These are phyloP conservation scores for Cyclotella sp. DNA, from an alignment of 108 stramenopile genomes.

Conservation along the genomic window DNA sequence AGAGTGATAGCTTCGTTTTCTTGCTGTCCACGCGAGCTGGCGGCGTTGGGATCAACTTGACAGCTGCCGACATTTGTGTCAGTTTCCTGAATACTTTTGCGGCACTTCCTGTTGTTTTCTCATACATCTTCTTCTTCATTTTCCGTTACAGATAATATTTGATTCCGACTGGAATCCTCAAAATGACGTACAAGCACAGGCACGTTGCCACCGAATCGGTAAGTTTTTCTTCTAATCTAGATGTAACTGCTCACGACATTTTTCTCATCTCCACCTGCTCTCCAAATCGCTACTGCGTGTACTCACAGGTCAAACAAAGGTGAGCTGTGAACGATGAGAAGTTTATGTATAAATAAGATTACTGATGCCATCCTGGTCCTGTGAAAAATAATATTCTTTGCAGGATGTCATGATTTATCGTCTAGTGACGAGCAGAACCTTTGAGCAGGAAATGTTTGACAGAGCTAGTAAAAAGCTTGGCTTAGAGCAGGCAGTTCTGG, in stretches of 20 bases:
- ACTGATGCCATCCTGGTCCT: background rate
- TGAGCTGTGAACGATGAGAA: background rate
- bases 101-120: slow-evolving; percentile 5
- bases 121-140: slow-evolving; percentile 48
- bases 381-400: no score
- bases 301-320: slow-evolving; percentile 23
- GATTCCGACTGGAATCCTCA: slow-evolving; percentile 99
- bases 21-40: slow-evolving; percentile 92
- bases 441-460: slow-evolving; percentile 99
- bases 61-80: slow-evolving; percentile 91
- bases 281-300: background rate
- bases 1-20: slow-evolving; percentile 91
- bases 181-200: slow-evolving; percentile 99
- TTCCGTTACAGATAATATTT: slow-evolving; percentile 86
- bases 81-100: slow-evolving; percentile 46
- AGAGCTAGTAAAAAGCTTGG: slow-evolving; percentile 97
- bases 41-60: slow-evolving; percentile 99
- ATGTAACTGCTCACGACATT: background rate
- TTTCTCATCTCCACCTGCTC: background rate
- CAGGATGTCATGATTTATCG: slow-evolving; percentile 94
- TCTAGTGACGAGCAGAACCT: slow-evolving; percentile 95
- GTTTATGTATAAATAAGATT: background rate
- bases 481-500: slow-evolving; percentile 98
- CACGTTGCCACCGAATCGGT: slow-evolving; percentile 98
- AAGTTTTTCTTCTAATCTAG: slow-evolving; percentile 60